Conservation (phyloP, 2,329 filamentous ascomycete genomes). For the Capronia epimyces region DNA sequence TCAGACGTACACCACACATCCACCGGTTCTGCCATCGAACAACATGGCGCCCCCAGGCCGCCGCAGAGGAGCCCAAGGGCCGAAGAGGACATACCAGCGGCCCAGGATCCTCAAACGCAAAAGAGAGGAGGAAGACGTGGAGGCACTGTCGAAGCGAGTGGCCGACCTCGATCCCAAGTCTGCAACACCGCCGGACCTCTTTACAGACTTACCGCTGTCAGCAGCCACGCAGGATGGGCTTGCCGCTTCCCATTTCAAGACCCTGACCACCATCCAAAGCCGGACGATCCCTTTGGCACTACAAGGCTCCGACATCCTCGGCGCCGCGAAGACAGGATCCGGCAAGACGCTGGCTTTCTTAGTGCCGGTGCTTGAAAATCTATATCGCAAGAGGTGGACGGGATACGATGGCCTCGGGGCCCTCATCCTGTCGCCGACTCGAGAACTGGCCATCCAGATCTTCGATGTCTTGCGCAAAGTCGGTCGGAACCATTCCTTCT, state of each 20-base stretch:
- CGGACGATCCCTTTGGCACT: conserved; percentile 83
- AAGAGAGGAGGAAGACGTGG: conserved; percentile 42
- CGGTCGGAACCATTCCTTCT: conserved; percentile 82
- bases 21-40: background rate
- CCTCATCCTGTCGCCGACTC: conserved; percentile 86
- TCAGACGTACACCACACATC: too few species aligned
- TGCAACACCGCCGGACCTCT: conserved; percentile 56
- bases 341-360: conserved; percentile 94
- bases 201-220: conserved; percentile 81
- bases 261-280: conserved; percentile 84
- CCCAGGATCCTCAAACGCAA: conserved; percentile 42
- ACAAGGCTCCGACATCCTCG: conserved; percentile 80
- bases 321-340: conserved; percentile 90
- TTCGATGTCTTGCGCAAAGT: conserved; percentile 91
- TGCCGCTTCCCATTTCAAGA: conserved; percentile 80
- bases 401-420: conserved; percentile 87
- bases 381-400: conserved; percentile 84
- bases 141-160: conserved; percentile 40
- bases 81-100: conserved; percentile 7
- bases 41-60: conserved; percentile 16
- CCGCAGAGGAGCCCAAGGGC: conserved; percentile 7
- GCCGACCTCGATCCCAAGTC: conserved; percentile 40
- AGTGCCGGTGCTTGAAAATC: conserved; percentile 83
- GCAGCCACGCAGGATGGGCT: conserved; percentile 72
- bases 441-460: conserved; percentile 93